Evolutionary conservation across 345 rosid species (phyloP), one percentile per base, ranked within the genome.

Genomic region (Eucalyptus polyanthemos): DNA sequence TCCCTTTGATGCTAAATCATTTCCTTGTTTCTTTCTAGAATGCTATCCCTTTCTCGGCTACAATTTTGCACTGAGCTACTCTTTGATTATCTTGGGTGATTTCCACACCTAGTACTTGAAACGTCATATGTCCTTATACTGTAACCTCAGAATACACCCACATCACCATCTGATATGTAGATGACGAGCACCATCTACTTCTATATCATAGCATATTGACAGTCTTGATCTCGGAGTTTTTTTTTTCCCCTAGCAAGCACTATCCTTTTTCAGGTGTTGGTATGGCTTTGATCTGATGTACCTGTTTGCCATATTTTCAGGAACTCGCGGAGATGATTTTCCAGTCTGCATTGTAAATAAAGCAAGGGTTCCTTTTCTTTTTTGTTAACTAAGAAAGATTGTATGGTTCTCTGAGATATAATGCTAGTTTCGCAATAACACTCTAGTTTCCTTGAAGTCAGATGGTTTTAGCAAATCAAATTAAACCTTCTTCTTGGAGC

Each of bases 321-420:
- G 99, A 97, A 89, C 97, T 97, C 17, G 98, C 98, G 29, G 99
- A 98, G 95, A 96, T 98, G 99, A 92, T 98, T 51, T 96, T 98
- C 93, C 97, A 96, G 67, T 95, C 95, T 87, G 95, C 95, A n/a
- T 60, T 95, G 50, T 94, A 92, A 90, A 80, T 51, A 53, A 86
- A 86, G 62, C 34, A 24, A 29, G 58, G 58, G 47, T 24, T 17
- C 17, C 6, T 34, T 69, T 24, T 17, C 10, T 37, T 53, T 19
- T 53, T 53, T 53, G 4, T 7, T 8, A 53, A 3, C 45, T 76
- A 14, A 19, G 14, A 37, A 76, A 37, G 12, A 22, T 11, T 37
- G 45, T 72, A 19, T 37, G 27, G 45, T 37, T 37, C 83, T 17
- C 27, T 72, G 11, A 10, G 45, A 19, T 34, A 19, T 17, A 34